Evolutionary conservation across 345 rosid species (phyloP).

Genomic region (Chamaenerion angustifolium): DNA sequence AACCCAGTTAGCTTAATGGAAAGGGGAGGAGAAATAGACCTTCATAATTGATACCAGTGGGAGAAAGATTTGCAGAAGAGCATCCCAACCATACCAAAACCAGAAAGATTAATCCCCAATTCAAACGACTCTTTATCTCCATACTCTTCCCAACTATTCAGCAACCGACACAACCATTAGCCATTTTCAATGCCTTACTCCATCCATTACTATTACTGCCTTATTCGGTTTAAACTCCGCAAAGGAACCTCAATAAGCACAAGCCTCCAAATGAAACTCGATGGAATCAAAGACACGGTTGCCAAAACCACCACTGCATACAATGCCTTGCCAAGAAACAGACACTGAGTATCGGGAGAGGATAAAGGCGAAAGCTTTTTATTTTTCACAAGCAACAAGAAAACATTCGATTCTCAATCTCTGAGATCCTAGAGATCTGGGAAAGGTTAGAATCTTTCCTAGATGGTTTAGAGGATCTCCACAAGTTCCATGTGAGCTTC

Average conservation of each 20-base stretch:
- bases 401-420: conserved; percentile 30
- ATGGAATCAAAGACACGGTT: conserved; percentile 15
- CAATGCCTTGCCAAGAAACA: conserved; percentile 11
- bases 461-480: conserved; percentile 24
- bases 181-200: conserved; percentile 3
- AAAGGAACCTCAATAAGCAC: conserved; percentile 6
- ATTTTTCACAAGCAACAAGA: conserved; percentile 35
- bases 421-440: conserved; percentile 92
- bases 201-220: no score
- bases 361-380: background rate
- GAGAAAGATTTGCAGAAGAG: conserved; percentile 87
- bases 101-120: conserved; percentile 35
- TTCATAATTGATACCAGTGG: conserved; percentile 92
- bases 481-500: conserved; percentile 26
- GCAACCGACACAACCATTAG: conserved; percentile 17
- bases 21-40: conserved; percentile 27
- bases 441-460: conserved; percentile 16
- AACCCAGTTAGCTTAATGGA: no score
- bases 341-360: conserved; percentile 21
- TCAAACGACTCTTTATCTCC: conserved; percentile 20
- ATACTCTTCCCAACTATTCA: conserved; percentile 2
- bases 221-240: background rate
- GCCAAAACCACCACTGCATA: conserved; percentile 20
- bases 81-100: conserved; percentile 42
- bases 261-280: conserved; percentile 10